Conservation (phyloP, 179 eudicot genomes). For the Dionaea muscipula region DNA sequence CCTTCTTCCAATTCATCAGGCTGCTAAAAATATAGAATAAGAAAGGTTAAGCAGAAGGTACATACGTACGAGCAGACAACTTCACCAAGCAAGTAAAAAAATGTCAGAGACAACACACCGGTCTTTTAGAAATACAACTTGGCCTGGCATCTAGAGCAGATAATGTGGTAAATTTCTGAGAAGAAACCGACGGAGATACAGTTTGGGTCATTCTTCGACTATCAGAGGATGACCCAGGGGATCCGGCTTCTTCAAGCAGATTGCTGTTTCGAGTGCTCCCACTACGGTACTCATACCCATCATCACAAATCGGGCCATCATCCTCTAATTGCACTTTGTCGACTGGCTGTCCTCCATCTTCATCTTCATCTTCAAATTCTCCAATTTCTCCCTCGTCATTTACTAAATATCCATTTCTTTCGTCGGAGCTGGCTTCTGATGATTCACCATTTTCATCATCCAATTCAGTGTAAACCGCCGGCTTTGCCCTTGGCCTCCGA, state of each 20-base stretch:
- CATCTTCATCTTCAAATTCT: conserved; percentile 79
- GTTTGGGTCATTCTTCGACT: conserved; percentile 37
- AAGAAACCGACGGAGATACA: conserved; percentile 58
- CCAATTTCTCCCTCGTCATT: conserved; percentile 65
- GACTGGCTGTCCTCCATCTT: conserved; percentile 28
- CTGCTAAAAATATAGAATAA: conserved; percentile 28
- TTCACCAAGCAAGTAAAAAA: conserved; percentile 1
- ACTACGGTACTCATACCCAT: conserved; percentile 40
- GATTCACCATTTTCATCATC: conserved; percentile 79
- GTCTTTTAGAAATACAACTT: conserved; percentile 51
- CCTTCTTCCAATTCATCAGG: conserved; percentile 88
- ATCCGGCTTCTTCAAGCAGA: conserved; percentile 50
- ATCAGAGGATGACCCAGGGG: conserved; percentile 79
- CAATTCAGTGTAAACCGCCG: conserved; percentile 67
- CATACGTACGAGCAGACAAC: conserved; percentile 5
- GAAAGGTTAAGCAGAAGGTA: conserved; percentile 10
- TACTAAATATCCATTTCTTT: conserved; percentile 42
- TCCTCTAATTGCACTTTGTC: conserved; percentile 45
- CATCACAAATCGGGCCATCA: conserved; percentile 34
- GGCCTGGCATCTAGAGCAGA: conserved; percentile 92
- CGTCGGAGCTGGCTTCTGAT: conserved; percentile 84
- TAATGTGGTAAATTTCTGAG: conserved; percentile 88
- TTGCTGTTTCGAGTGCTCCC: conserved; percentile 26
- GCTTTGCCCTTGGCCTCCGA: conserved; percentile 54
- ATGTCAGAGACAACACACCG: conserved; percentile 26